Base-by-base conservation (phyloP, 169 alveolate species). In the Babesia gibsoni region DNA sequence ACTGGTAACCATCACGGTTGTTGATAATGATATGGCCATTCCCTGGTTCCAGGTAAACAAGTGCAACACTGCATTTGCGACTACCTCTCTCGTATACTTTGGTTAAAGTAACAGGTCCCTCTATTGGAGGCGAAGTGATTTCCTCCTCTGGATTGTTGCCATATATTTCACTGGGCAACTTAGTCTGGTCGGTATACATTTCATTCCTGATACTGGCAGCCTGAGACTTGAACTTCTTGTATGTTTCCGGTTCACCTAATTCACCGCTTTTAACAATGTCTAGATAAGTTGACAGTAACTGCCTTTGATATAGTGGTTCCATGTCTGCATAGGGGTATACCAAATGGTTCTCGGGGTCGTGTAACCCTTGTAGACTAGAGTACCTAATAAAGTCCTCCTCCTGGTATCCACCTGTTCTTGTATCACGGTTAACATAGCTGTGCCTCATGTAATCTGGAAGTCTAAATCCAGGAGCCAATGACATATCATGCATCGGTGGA, bases 1-100 rank as follows among this genome's bases (percentile, higher is more conserved):
- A 87, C 52, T 87, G 92, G 82, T 87, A 87, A 3, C 92, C 92
- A 50, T 87, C 92, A 41, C 90, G 49, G 58, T 82, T 78, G 54
- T 87, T 87, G 49, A 87, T 87, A 52, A 82, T 82, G 35, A 87
- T 73, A 52, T 87, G 73, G 20, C 89, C 89, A 66, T 82, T 87
- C 18, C 92, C 92, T n/a, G 84, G 86, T 56, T 87, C 88, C 56
- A 87, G 77, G 59, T 82, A 87, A n/a, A 87, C 92, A 43, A 50
- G 57, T 20, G 92, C 90, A 18, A 75, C 42, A 14, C 85, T 84
- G 56, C 77, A 23, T 50, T 83, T 83, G 23, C 67, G 64, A 35
- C 68, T 66, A 3, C 88, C 88, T 14, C 56, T 61, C 25, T 63
- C 82, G 63, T 69, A 79, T 45, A 79, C 50, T 33, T 79, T 79